Evolutionary conservation across 2,329 filamentous ascomycete genomes (phyloP), one percentile per base, ranked within the genome.

Genomic region (Penicillium palitans): DNA sequence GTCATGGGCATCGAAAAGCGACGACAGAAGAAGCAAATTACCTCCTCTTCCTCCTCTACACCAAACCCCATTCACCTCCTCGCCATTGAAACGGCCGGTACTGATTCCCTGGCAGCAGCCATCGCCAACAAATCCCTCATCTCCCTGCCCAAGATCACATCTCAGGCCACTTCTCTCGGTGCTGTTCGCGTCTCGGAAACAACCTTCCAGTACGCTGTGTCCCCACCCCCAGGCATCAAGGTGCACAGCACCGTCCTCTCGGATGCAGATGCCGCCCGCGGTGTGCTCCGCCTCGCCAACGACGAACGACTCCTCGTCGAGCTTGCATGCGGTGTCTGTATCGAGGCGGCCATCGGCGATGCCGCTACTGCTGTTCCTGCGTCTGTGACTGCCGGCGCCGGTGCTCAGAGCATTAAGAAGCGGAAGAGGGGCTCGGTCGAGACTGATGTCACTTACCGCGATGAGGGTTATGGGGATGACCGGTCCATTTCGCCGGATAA

Each of bases 251-350:
- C 84, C 3, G 88, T 91, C 0, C 79, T 95, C 9, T 81, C 81
- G 2, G 91, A 96, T 67, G 87, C 86, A 4, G 90, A 95, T 68
- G 93, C 93, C 0, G 91, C 90, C 21, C 84, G 87, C 75, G 92
- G 87, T 3, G 90, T 88, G 54, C 86, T 89, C 68, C 81, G 85
- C 25, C 87, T 97, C 61, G 88, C 90, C 10, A 90, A 97, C 64
- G 91, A 96, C 60, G 90, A 93, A 66, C 80, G 89, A 27, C 77
- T 93, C 57, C 79, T 96, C 57, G 90, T 96, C 3, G 93, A 98
- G 78, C 80, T 89, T 37, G 87, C 92, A 0, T 97, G 93, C 72
- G 92, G 93, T 0, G 91, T 93, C 6, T 89, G 88, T 52, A 76
- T 96, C 13, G 90, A 78, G 58, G 76, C 74, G 33, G 76, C 72